Evolutionary conservation across 306 rosid genomes (phyloP).

Genomic region (Quercus cerris): DNA sequence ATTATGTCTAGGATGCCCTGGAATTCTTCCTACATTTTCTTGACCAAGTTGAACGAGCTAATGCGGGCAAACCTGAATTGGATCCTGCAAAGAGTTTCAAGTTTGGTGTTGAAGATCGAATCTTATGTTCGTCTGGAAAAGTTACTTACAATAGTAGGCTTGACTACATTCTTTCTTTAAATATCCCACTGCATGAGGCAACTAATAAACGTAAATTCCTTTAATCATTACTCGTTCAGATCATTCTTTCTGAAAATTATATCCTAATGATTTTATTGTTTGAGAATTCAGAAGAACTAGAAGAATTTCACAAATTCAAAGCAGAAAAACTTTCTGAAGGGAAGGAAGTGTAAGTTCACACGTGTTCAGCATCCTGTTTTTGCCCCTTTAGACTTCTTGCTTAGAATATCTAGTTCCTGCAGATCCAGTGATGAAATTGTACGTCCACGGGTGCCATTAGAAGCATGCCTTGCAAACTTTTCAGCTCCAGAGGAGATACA

Average conservation of each 20-base stretch:
- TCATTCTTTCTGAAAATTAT: not conserved
- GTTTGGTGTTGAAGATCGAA: constrained; percentile 95
- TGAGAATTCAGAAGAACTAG: constrained; percentile 70
- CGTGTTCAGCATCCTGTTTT: constrained; percentile 12
- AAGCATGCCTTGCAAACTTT: constrained; percentile 86
- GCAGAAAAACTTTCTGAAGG: constrained; percentile 78
- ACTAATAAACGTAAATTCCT: constrained; percentile 68
- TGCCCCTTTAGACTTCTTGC: constrained; percentile 12
- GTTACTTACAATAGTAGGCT: constrained; percentile 83
- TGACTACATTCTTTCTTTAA: constrained; percentile 87
- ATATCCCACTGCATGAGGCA: constrained; percentile 84
- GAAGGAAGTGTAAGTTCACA: constrained; percentile 76
- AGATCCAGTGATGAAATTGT: constrained; percentile 75
- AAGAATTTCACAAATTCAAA: constrained; percentile 68
- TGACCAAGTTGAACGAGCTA: constrained; percentile 85
- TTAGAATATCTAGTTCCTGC: constrained; percentile 35
- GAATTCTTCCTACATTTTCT: constrained; percentile 95
- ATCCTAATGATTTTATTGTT: constrained; percentile 26
- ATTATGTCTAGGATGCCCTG: constrained; percentile 78
- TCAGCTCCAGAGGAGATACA: constrained; percentile 91
- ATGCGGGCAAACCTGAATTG: constrained; percentile 56
- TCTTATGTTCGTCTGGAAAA: constrained; percentile 91
- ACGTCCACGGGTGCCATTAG: constrained; percentile 95
- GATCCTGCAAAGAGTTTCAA: constrained; percentile 89
- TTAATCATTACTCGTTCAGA: constrained; percentile 10